phyloP scores from a whole-genome alignment of 106 monocot species.

The Allium sativum region DNA sequence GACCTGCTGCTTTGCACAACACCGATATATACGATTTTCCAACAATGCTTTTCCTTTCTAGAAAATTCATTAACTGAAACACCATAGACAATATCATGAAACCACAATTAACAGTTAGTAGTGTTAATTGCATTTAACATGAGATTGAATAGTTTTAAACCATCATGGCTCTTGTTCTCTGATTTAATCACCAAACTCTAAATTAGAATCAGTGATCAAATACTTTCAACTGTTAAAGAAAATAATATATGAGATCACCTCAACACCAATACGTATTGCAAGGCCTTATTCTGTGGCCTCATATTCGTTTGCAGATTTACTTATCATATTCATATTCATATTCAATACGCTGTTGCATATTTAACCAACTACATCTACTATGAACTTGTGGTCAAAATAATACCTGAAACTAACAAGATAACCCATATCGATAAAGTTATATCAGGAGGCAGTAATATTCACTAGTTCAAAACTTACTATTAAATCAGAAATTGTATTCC shows the following conservation, averaged over 20 bases:
- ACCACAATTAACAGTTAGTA: neutral
- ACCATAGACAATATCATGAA: conserved; percentile 53
- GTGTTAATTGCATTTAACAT: neutral
- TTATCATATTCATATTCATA: too few species aligned
- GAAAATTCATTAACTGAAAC: too few species aligned
- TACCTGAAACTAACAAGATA: conserved; percentile 38
- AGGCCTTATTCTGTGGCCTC: conserved; percentile 70
- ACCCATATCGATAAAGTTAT: too few species aligned
- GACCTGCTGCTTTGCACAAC: conserved; percentile 39
- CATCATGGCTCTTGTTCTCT: neutral
- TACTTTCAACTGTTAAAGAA: neutral
- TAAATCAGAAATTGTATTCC: too few species aligned
- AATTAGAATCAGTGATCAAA: too few species aligned
- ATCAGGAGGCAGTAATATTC: too few species aligned
- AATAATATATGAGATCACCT: conserved; percentile 39
- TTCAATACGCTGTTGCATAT: conserved; percentile 92
- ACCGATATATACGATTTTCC: conserved; percentile 62
- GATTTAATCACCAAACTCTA: too few species aligned
- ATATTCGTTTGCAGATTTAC: too few species aligned
- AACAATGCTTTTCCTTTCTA: conserved; percentile 54
- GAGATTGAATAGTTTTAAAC: neutral
- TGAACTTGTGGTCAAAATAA: conserved; percentile 80
- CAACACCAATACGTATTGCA: conserved; percentile 76
- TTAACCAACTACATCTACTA: conserved; percentile 64
- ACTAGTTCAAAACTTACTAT: too few species aligned